Evolutionary conservation across 768 basidiomycete species (phyloP).

Genomic region (Russula sp.): DNA sequence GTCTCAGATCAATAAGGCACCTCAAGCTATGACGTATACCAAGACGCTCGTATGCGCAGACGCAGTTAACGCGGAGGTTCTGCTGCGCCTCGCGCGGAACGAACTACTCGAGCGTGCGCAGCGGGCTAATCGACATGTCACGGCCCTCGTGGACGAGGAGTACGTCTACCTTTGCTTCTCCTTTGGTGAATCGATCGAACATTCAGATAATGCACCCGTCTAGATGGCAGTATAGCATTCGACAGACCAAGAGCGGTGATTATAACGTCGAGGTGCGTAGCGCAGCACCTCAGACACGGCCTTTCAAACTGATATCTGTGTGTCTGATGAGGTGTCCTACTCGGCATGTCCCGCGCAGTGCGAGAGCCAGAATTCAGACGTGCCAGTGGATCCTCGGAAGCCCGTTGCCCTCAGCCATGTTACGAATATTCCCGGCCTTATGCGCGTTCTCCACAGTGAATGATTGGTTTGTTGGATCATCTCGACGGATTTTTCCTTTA

Average conservation of each 20-base stretch:
- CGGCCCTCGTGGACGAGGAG: slow-evolving; percentile 63
- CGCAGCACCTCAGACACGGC: not conserved
- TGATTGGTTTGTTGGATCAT: not conserved
- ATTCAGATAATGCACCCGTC: not conserved
- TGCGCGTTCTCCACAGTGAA: slow-evolving; percentile 54
- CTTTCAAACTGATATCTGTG: not conserved
- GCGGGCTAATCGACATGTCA: slow-evolving; percentile 43
- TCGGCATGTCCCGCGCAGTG: slow-evolving; percentile 47
- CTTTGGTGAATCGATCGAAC: slow-evolving; percentile 9
- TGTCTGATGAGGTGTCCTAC: slow-evolving; percentile 47
- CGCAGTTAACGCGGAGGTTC: slow-evolving; percentile 14
- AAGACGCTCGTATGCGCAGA: slow-evolving; percentile 12
- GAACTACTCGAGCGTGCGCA: slow-evolving; percentile 46
- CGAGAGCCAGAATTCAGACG: slow-evolving; percentile 29
- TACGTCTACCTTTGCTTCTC: slow-evolving; percentile 33
- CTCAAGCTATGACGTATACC: slow-evolving; percentile 3
- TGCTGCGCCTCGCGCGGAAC: slow-evolving; percentile 13
- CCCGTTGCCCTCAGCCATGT: slow-evolving; percentile 58
- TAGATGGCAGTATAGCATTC: slow-evolving; percentile 63
- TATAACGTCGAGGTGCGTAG: slow-evolving; percentile 57
- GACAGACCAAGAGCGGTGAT: slow-evolving; percentile 44
- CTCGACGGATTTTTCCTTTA: too few relatives aligned
- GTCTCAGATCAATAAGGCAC: not conserved
- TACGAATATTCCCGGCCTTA: slow-evolving; percentile 59
- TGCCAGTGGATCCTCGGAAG: slow-evolving; percentile 43